Conservation (phyloP, 495 filamentous ascomycete genomes). For the Massariosphaeria phaeospora region DNA sequence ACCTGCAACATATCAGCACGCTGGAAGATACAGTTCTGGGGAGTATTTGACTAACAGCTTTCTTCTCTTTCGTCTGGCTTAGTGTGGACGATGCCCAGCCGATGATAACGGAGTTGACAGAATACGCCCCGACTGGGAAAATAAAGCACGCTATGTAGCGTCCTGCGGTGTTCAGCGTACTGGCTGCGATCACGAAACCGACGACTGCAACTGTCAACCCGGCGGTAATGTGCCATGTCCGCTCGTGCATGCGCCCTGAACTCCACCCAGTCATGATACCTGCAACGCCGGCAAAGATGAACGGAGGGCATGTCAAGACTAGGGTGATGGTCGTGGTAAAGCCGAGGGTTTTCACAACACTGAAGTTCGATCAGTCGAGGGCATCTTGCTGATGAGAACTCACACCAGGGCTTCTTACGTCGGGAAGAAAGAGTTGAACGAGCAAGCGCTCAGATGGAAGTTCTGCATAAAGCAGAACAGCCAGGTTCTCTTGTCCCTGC, state of each 20-base stretch:
- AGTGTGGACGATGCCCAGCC: conserved; percentile 54
- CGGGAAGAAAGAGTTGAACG: conserved; percentile 53
- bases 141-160: conserved; percentile 52
- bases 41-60: conserved; percentile 54
- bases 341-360: conserved; percentile 50
- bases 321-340: conserved; percentile 50
- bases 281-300: conserved; percentile 45
- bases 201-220: conserved; percentile 45
- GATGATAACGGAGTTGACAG: conserved; percentile 48
- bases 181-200: conserved; percentile 47
- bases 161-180: conserved; percentile 43
- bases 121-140: conserved; percentile 47
- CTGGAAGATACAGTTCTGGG: conserved; percentile 51
- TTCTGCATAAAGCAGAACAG: conserved; percentile 37
- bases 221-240: conserved; percentile 48
- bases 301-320: conserved; percentile 51
- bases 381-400: too few relatives aligned
- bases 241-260: conserved; percentile 45
- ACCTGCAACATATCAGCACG: conserved; percentile 34
- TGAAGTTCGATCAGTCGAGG: too few relatives aligned
- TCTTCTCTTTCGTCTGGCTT: conserved; percentile 46
- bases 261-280: conserved; percentile 45
- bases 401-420: too few relatives aligned
- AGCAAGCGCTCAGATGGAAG: conserved; percentile 39
- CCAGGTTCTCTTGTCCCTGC: conserved; percentile 42